A percentile compares a stretch with the other conserved stretches of the same genome.
phyloP scores from a whole-genome alignment of 371 early-diverging fungal species.

The Rhizopus delemar region DNA sequence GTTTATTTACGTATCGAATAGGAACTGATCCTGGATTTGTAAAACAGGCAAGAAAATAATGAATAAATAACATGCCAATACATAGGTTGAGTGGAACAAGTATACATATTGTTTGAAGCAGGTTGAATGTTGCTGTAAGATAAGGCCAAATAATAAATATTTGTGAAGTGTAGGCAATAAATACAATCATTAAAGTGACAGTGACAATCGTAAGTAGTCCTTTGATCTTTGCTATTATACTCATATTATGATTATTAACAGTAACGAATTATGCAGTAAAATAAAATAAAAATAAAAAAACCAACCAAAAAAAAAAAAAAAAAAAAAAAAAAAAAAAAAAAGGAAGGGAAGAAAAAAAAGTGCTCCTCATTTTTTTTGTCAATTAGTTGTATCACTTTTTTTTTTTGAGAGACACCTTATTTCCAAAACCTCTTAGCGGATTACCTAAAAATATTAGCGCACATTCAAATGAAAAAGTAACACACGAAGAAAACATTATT shows the following conservation, averaged over 20 bases:
- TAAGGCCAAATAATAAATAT: slow-evolving; percentile 45
- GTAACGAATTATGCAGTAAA: neutral
- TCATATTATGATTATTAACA: neutral
- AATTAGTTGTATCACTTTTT: neutral
- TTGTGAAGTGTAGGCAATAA: slow-evolving; percentile 45
- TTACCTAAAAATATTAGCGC: too few species aligned
- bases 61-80: slow-evolving; percentile 66
- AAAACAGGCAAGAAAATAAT: slow-evolving; percentile 78
- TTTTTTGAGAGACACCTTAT: neutral
- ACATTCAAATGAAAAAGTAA: too few species aligned
- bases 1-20: slow-evolving; percentile 58
- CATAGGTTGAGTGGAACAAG: slow-evolving; percentile 69
- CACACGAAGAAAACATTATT: too few species aligned
- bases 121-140: slow-evolving; percentile 24
- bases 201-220: slow-evolving; percentile 35
- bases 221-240: slow-evolving; percentile 7
- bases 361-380: neutral
- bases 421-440: too few species aligned
- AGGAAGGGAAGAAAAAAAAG: too few species aligned
- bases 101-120: slow-evolving; percentile 36
- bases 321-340: slow-evolving; percentile 2
- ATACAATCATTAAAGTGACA: slow-evolving; percentile 30
- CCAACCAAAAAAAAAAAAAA: neutral
- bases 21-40: slow-evolving; percentile 86
- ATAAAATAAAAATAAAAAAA: neutral